A percentile compares a stretch with the other conserved stretches of the same genome.
These are phyloP conservation scores for Yamadazyma triangularis DNA, from an alignment of 1,139 yeast genomes.

Conservation along the genomic window DNA sequence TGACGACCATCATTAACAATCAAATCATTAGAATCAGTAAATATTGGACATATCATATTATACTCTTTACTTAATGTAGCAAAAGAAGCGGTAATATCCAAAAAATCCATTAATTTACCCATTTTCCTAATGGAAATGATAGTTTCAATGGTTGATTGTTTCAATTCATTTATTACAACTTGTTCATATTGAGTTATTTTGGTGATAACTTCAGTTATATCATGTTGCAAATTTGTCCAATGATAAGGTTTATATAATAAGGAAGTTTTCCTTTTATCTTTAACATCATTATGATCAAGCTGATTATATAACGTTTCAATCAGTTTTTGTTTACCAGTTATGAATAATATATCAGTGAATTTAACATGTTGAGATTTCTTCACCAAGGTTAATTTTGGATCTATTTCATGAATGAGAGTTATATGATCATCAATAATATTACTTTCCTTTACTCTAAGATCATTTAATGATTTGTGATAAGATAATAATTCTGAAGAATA, in stretches of 20 bases:
- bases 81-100: conserved; percentile 75
- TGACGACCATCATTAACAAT: conserved; percentile 67
- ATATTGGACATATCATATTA: conserved; percentile 60
- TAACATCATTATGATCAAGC: conserved; percentile 15
- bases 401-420: conserved; percentile 19
- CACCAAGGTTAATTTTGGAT: conserved; percentile 23
- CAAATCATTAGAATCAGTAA: conserved; percentile 45
- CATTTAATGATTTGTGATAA: conserved; percentile 32
- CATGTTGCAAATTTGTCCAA: conserved; percentile 30
- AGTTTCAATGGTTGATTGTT: conserved; percentile 31
- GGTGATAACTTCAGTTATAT: conserved; percentile 20
- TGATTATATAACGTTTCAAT: conserved; percentile 14
- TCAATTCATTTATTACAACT: conserved; percentile 38
- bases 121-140: conserved; percentile 41
- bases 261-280: conserved; percentile 26
- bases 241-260: conserved; percentile 26
- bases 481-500: conserved; percentile 21
- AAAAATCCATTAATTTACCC: conserved; percentile 50
- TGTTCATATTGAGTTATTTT: conserved; percentile 39
- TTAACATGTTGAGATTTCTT: conserved; percentile 30
- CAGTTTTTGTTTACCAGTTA: conserved; percentile 30
- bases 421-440: conserved; percentile 16
- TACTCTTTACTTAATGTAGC: conserved; percentile 65
- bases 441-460: conserved; percentile 21
- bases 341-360: conserved; percentile 26